Percentiles rank a stretch among this genome's conserved stretches.
Evolutionary conservation across 2,329 filamentous ascomycete species (phyloP).

Genomic region (Phaeophleospora eucalypticola): DNA sequence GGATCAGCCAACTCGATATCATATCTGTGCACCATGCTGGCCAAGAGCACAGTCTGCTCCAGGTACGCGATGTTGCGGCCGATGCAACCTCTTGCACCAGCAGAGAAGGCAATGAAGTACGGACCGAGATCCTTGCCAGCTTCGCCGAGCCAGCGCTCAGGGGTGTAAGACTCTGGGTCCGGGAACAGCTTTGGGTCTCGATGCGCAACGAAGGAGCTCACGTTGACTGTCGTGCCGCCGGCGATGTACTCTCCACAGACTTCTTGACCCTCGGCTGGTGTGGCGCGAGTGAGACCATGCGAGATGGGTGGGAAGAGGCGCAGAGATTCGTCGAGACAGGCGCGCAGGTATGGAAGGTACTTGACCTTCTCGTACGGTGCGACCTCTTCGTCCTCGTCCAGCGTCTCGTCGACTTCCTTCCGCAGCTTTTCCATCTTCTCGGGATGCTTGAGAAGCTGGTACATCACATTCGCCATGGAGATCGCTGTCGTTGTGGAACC

Average conservation of each 20-base stretch:
- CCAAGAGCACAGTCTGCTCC: constrained; percentile 26
- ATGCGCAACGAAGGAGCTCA: constrained; percentile 17
- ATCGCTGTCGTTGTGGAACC: constrained; percentile 42
- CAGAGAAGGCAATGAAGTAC: constrained; percentile 31
- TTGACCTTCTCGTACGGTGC: constrained; percentile 21
- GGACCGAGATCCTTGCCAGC: constrained; percentile 14
- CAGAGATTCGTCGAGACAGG: constrained; percentile 17
- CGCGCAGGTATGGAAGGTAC: constrained; percentile 22
- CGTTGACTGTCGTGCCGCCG: constrained; percentile 16
- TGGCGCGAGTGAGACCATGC: constrained; percentile 15
- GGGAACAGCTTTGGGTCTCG: constrained; percentile 33
- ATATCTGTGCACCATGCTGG: constrained; percentile 35
- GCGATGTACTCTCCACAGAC: constrained; percentile 14
- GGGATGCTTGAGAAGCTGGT: constrained; percentile 32
- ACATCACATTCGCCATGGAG: constrained; percentile 38
- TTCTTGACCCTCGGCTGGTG: constrained; percentile 16
- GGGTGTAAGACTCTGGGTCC: constrained; percentile 15
- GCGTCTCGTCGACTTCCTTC: constrained; percentile 30
- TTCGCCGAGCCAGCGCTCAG: constrained; percentile 22
- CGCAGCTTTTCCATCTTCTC: constrained; percentile 34
- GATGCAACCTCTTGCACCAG: constrained; percentile 35
- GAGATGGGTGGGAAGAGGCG: constrained; percentile 18
- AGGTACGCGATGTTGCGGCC: constrained; percentile 31
- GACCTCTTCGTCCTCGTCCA: constrained; percentile 46
- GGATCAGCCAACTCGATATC: constrained; percentile 36